These are phyloP conservation scores for Debaryomyces psychrophilus DNA, from an alignment of 1,139 yeast genomes.

Conservation along the genomic window DNA sequence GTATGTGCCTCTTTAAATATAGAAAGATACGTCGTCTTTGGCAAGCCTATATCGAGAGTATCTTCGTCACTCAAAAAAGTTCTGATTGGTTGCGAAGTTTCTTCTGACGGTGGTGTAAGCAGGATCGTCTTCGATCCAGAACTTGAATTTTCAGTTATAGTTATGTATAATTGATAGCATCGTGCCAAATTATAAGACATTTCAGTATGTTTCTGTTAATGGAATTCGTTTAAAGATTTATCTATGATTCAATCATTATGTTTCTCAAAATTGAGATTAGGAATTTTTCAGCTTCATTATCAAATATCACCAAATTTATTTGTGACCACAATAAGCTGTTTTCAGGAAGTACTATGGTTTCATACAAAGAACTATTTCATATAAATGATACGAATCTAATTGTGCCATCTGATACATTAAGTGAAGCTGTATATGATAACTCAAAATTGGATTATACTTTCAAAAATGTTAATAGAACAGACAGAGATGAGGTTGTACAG, in stretches of 20 bases:
- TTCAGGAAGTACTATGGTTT: slow-evolving; percentile 9
- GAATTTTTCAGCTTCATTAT: background rate
- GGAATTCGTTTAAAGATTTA: background rate
- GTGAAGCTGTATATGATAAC: slow-evolving; percentile 38
- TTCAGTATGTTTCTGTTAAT: background rate
- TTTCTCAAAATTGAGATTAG: slow-evolving; percentile 6
- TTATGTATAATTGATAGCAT: slow-evolving; percentile 16
- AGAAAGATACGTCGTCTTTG: slow-evolving; percentile 32
- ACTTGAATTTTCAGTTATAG: slow-evolving; percentile 12
- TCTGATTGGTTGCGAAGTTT: slow-evolving; percentile 13
- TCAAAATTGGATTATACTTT: slow-evolving; percentile 30
- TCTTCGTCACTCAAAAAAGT: slow-evolving; percentile 19
- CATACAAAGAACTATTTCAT: slow-evolving; percentile 10
- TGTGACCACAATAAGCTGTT: background rate
- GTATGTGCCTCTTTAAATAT: slow-evolving; percentile 41
- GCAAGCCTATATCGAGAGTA: slow-evolving; percentile 38
- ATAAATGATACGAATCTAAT: slow-evolving; percentile 4
- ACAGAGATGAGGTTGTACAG: slow-evolving; percentile 7
- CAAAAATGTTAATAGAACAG: slow-evolving; percentile 7
- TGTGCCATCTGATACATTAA: slow-evolving; percentile 32
- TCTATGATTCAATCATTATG: slow-evolving; percentile 14
- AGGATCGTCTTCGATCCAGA: slow-evolving; percentile 25
- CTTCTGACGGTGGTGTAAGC: slow-evolving; percentile 22
- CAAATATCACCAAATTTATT: background rate
- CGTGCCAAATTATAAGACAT: background rate